Evolutionary conservation across 2,329 filamentous ascomycete species (phyloP), one percentile per base, ranked within the genome.

Genomic region (Fragosphaeria purpurea): DNA sequence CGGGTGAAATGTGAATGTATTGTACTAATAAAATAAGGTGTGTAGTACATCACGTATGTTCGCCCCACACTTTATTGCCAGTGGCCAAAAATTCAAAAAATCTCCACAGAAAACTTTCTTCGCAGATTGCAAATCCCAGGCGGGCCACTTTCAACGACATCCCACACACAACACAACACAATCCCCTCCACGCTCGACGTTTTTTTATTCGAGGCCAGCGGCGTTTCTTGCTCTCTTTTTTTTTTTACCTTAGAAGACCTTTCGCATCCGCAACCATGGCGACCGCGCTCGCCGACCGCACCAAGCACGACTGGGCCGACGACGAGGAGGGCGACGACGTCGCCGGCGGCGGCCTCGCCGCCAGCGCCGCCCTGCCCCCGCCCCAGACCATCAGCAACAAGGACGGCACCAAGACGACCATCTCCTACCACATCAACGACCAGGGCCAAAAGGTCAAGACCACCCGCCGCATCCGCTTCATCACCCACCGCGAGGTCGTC

Each of bases 401-500:
- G 74, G 93, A 98, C 70, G 93, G 94, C 67, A 95, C 88, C 62
- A 95, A 96, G 74, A 98, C 94, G 44, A 86, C 93, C 61, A 84
- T 95, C 64, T 87, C 86, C 56, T 95, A 88, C 75, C 80, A 83
- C 62, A 82, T 88, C 74, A 91, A 95, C 74, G 93, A 98, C 60
- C 80, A 91, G 56, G 87, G 87, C 70, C 90, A 94, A 70, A 95
- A 95, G 71, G 86, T 97, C 65, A 97, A 97, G 79, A 93, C 89
- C 56, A 97, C 90, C 55, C 90, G 93, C 67, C 88, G 90, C 62
- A 91, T 97, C 73, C 88, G 90, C 67, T 88, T 88, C 64, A 94
- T 86, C 56, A 84, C 90, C 60, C 82, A 95, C 70, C 90, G 88
- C 70, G 88, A 95, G 71, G 82, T 87, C 58, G 91, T 98, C 62